These are phyloP conservation scores for Halophytophthora polymorphica DNA, from an alignment of 352 stramenopile species.

Conservation along the genomic window DNA sequence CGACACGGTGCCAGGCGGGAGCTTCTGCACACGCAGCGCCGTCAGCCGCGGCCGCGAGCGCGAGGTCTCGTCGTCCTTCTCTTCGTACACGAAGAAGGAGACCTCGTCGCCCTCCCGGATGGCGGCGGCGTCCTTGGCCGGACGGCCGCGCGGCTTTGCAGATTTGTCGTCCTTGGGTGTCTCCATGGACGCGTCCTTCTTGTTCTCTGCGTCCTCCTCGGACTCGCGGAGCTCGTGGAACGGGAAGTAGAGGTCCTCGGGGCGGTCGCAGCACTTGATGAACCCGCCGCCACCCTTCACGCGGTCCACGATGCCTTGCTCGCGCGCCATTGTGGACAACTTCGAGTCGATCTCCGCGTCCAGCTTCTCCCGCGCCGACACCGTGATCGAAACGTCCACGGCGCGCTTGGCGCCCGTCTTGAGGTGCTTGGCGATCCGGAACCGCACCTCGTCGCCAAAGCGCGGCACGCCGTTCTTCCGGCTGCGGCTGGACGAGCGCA, in stretches of 20 bases:
- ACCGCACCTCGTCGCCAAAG: conserved; percentile 69
- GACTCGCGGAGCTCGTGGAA: conserved; percentile 60
- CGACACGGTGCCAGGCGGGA: conserved; percentile 49
- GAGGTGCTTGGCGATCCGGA: conserved; percentile 69
- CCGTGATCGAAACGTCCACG: conserved; percentile 56
- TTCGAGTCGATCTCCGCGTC: conserved; percentile 71
- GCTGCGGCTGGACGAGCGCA: conserved; percentile 2
- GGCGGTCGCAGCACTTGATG: conserved; percentile 66
- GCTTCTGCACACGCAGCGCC: conserved; percentile 64
- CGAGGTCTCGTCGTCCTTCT: conserved; percentile 43
- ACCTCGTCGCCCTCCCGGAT: conserved; percentile 70
- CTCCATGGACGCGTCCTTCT: conserved; percentile 12
- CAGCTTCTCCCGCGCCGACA: conserved; percentile 57
- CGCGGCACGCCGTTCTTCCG: conserved; percentile 31
- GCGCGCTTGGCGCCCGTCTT: conserved; percentile 64
- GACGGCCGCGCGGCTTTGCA: conserved; percentile 7
- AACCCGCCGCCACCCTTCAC: conserved; percentile 67
- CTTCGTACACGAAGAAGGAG: conserved; percentile 77
- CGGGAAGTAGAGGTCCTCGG: conserved; percentile 69
- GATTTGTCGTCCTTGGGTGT: conserved; percentile 6
- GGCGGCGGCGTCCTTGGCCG: conserved; percentile 11
- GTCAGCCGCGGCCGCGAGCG: conserved; percentile 41
- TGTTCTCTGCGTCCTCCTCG: conserved; percentile 15
- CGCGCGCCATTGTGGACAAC: conserved; percentile 47
- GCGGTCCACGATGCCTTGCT: conserved; percentile 53